Percentiles rank a stretch among this genome's conserved stretches.
These are phyloP conservation scores for Phaeotremella fagi DNA, from an alignment of 768 basidiomycete genomes.

Conservation along the genomic window DNA sequence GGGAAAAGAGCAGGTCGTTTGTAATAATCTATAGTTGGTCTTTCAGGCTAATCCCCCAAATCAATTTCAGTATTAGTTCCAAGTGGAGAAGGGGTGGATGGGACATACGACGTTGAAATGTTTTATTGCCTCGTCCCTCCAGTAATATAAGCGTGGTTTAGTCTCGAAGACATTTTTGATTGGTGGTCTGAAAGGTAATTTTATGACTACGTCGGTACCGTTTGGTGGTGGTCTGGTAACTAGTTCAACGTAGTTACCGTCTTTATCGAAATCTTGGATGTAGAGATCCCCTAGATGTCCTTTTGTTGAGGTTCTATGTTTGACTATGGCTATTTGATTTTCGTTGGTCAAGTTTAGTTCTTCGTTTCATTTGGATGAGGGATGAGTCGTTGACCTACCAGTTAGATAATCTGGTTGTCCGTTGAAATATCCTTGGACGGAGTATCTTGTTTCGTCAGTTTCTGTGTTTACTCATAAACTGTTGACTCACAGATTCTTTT, in stretches of 20 bases:
- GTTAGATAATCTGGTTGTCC: constrained; percentile 25
- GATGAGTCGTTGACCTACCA: constrained; percentile 5
- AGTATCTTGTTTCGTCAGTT: constrained; percentile 4
- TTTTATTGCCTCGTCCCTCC: constrained; percentile 16
- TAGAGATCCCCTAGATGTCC: constrained; percentile 20
- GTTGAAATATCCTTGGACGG: constrained; percentile 12
- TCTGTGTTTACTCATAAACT: not conserved
- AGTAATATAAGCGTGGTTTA: constrained; percentile 7
- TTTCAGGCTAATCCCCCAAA: constrained; percentile 7
- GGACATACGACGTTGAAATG: constrained; percentile 23
- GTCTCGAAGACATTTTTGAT: constrained; percentile 9
- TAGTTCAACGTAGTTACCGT: constrained; percentile 1
- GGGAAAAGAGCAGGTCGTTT: constrained; percentile 21
- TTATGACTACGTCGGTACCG: constrained; percentile 5
- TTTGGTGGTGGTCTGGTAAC: constrained; percentile 10
- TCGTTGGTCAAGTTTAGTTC: not conserved
- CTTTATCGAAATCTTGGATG: constrained; percentile 12
- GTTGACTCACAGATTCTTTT: constrained; percentile 16
- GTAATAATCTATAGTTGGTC: constrained; percentile 20
- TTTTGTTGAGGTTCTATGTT: constrained; percentile 11
- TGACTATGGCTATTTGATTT: constrained; percentile 20
- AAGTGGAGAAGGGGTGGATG: not conserved
- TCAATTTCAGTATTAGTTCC: not conserved
- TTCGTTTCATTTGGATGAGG: constrained; percentile 1
- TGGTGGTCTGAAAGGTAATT: constrained; percentile 16